phyloP scores from a whole-genome alignment of 2,329 filamentous ascomycete species.

The Aspergillus novofumigatus region DNA sequence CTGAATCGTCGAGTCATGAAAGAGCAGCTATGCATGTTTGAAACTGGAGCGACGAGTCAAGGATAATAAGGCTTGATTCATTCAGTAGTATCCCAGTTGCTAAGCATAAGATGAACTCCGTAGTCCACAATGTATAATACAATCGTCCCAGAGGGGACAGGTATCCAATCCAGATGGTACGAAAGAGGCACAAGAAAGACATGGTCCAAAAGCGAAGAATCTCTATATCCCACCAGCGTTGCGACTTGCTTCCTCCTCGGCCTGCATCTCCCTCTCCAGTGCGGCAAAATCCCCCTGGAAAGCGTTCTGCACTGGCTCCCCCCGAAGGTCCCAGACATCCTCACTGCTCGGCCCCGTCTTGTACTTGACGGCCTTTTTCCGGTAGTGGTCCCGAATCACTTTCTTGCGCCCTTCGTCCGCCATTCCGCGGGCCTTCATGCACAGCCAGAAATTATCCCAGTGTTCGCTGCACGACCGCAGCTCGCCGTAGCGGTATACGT shows the following conservation, averaged over 20 bases:
- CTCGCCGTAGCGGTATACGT: constrained; percentile 80
- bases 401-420: constrained; percentile 56
- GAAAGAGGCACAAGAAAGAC: neutral
- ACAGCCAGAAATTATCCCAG: constrained; percentile 96
- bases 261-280: constrained; percentile 39
- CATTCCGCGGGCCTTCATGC: constrained; percentile 76
- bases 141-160: neutral
- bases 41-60: neutral
- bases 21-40: neutral
- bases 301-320: constrained; percentile 54
- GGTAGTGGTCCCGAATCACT: constrained; percentile 63
- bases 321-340: constrained; percentile 80
- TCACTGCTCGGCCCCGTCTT: constrained; percentile 71
- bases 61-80: neutral
- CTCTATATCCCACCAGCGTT: constrained; percentile 17
- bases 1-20: neutral
- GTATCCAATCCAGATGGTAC: constrained; percentile 1
- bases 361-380: constrained; percentile 63
- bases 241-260: constrained; percentile 39
- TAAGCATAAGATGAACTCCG: neutral
- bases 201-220: neutral
- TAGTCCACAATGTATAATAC: neutral
- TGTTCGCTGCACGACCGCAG: constrained; percentile 75
- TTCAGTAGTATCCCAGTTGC: neutral
- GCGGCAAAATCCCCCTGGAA: constrained; percentile 44